phyloP scores from a whole-genome alignment of 2,329 filamentous ascomycete genomes.

The Tolypocladium tundrense region DNA sequence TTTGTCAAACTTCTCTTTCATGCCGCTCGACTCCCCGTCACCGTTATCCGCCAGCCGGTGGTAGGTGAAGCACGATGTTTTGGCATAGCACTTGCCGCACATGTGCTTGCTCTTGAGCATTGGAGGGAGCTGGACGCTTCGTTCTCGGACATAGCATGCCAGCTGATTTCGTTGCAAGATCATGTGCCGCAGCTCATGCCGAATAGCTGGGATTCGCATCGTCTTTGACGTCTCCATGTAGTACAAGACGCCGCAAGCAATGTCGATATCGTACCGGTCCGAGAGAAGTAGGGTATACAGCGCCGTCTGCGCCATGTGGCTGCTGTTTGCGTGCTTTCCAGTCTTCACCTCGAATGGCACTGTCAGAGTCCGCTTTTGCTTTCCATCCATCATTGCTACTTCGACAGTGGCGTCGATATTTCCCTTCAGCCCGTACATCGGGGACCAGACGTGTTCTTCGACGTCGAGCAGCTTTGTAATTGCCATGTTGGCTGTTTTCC shows the following conservation, averaged over 20 bases:
- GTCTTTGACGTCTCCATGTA: constrained; percentile 89
- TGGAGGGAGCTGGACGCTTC: constrained; percentile 67
- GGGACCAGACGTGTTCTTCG: constrained; percentile 97
- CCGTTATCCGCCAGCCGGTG: constrained; percentile 85
- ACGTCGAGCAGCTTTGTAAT: constrained; percentile 92
- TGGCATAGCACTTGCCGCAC: constrained; percentile 84
- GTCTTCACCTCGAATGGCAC: constrained; percentile 96
- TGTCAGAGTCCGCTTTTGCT: constrained; percentile 59
- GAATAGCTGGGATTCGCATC: constrained; percentile 72
- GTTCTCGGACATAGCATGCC: constrained; percentile 73
- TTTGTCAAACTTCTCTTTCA: constrained; percentile 74
- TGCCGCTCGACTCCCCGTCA: constrained; percentile 67
- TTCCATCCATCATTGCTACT: constrained; percentile 64
- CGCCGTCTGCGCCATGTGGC: constrained; percentile 86
- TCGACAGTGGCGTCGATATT: constrained; percentile 97
- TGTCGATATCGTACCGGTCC: constrained; percentile 88
- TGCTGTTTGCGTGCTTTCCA: constrained; percentile 69
- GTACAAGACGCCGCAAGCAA: constrained; percentile 84
- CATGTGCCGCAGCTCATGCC: constrained; percentile 89
- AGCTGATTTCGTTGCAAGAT: constrained; percentile 90
- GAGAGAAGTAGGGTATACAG: constrained; percentile 88
- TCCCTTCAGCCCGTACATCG: constrained; percentile 92
- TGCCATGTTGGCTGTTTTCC: constrained; percentile 67
- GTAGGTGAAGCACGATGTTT: constrained; percentile 84
- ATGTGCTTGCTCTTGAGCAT: constrained; percentile 76